Percentiles rank a stretch among this genome's conserved stretches.
phyloP scores from a whole-genome alignment of 176 grass and related monocot genomes.

The Avena atlantica region DNA sequence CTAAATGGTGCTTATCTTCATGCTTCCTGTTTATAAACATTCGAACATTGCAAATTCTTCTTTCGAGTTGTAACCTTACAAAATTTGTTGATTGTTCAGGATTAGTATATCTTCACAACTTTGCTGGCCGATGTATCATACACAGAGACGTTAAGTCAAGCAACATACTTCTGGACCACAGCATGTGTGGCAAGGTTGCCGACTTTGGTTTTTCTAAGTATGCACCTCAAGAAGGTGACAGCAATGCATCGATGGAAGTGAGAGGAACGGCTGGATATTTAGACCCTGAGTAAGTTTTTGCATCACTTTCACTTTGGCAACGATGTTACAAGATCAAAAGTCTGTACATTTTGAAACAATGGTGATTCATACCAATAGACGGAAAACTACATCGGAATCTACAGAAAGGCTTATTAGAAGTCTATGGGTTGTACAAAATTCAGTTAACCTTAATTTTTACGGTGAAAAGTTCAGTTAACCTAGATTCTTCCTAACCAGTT shows the following conservation, averaged over 20 bases:
- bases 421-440: background rate
- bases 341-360: background rate
- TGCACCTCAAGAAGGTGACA: conserved; percentile 77
- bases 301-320: conserved; percentile 23
- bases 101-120: conserved; percentile 66
- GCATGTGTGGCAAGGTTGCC: conserved; percentile 75
- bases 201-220: conserved; percentile 84
- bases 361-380: background rate
- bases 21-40: background rate
- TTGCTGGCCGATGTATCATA: conserved; percentile 70
- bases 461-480: background rate
- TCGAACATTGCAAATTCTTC: background rate
- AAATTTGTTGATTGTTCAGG: conserved; percentile 52
- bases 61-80: conserved; percentile 27
- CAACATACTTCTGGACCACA: conserved; percentile 83
- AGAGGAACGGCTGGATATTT: conserved; percentile 84
- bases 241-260: conserved; percentile 76
- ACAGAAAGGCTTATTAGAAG: background rate
- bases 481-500: background rate
- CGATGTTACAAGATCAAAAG: conserved; percentile 5
- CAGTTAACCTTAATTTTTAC: background rate
- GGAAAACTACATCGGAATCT: background rate
- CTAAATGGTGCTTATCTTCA: conserved; percentile 17
- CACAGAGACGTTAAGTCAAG: conserved; percentile 83
- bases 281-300: conserved; percentile 76